Evolutionary conservation across 1,284 basidiomycete species (phyloP), one percentile per base, ranked within the genome.

Genomic region (Cutaneotrichosporon mucoides): DNA sequence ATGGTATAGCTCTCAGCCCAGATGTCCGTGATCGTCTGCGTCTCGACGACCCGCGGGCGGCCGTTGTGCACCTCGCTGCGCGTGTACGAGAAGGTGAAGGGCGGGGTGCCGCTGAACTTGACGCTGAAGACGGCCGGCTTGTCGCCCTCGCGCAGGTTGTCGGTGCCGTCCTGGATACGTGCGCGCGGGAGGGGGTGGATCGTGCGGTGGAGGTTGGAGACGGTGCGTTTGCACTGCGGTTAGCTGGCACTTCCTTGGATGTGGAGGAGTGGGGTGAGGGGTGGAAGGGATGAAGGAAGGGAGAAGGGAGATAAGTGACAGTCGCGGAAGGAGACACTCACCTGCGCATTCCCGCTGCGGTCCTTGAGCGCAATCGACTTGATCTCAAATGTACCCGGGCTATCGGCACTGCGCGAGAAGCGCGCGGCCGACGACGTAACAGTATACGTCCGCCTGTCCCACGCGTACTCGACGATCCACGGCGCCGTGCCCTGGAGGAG

Each of bases 71-170:
- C 50, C 61, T 76, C 68, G 78, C 83, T 84, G 48, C 91, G 84
- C 73, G 92, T 90, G 74, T 92, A 93, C 0, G 90, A 92, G 78
- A 99, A 98, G 1, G 92, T 89, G 79, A 96, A 99, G 0, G 95
- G 95, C 41, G 95, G 88, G 68, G 90, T 89, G 56, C 95, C 95
- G 48, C 86, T 82, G 61, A 99, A 84, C 9, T 84, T 86, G 78
- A 99, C 96, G 48, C 49, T 53, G 57, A 90, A 81, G 63, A 96
- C 94, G 73, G 95, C 91, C 8, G 93, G 92, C 80, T 94, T 89
- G 73, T 92, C 89, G 62, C 89, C 92, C 81, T 97, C 92, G 61
- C 92, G 86, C 53, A 97, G 88, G 71, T 92, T 86, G 75, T 95
- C 88, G 70, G 88, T 86, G 45, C 95, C 95, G 58, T 90, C 87